Percentiles rank a stretch among this genome's conserved stretches.
Conservation (phyloP, 202 grass and related monocot genomes). For the Carex arenaria region DNA sequence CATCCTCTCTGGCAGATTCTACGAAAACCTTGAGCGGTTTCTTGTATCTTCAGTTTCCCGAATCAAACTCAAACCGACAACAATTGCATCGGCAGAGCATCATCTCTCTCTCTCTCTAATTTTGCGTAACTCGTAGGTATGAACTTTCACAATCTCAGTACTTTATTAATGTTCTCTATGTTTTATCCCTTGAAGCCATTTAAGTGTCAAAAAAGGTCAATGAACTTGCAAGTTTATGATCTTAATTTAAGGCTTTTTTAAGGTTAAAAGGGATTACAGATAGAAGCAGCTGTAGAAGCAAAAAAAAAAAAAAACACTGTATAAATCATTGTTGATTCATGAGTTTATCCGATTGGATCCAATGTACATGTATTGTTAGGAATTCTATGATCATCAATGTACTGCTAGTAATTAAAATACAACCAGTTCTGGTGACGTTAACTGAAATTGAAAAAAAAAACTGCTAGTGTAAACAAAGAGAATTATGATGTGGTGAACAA, state of each 20-base stretch:
- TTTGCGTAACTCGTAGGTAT: neutral
- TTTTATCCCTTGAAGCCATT: neutral
- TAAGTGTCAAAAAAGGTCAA: neutral
- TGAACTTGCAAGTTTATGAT: neutral
- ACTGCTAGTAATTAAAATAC: neutral
- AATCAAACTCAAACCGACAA: neutral
- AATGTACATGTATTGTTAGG: neutral
- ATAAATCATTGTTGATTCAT: neutral
- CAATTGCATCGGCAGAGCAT: neutral
- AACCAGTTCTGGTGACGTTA: neutral
- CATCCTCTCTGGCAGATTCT: neutral
- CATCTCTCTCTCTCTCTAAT: neutral
- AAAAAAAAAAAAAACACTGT: neutral
- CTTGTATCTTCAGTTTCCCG: neutral
- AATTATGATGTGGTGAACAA: neutral
- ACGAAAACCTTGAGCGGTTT: neutral
- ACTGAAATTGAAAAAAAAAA: too few relatives aligned
- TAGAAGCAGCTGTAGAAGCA: neutral
- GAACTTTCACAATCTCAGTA: neutral
- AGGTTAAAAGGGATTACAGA: neutral
- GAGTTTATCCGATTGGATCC: neutral
- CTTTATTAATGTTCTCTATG: neutral
- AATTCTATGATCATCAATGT: neutral
- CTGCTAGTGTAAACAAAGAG: neutral
- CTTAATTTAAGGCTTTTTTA: neutral